Evolutionary conservation across 192 early-diverging fungal species (phyloP), one percentile per base, ranked within the genome.

Genomic region (Entomortierella chlamydospora): DNA sequence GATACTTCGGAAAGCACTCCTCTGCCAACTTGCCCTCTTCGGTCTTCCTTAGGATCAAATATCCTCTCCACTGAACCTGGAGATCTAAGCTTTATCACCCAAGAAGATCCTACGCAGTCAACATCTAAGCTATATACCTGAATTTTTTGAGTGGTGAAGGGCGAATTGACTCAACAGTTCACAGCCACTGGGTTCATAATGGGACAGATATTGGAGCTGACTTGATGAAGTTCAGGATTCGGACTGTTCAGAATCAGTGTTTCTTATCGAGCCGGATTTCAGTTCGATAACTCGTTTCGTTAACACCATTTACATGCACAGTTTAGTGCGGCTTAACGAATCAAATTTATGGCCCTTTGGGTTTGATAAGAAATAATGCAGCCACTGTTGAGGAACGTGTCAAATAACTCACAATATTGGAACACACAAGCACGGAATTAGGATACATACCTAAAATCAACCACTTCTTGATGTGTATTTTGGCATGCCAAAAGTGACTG

Each of bases 371-470:
- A n/a, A n/a, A n/a, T n/a, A n/a, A n/a, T n/a, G n/a, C n/a, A 51
- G 50, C 11, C 50, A 8, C 11, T 72, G 12, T 58, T 72, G 33
- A 72, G 41, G 0, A 51, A 58, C 51, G 63, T 72, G 53, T 28
- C 39, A 12, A 53, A 39, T 29, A 72, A 33, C 20, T 10, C 54
- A 4, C 70, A 58, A 33, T 59, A 62, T 25, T 72, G 70, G 61
- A 72, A 41, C 61, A 64, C 61, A 18, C 52, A 39, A 28, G 1
- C 43, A n/a, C 50, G 61, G 2, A 64, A 72, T 31, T 60, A 72
- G 34, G 61, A 72, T 43, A 72, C 70, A 30, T 72, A 64, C 25
- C 37, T 72, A 25, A 72, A 72, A 30, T 57, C 64, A 9, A 47
- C 59, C 59, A 0, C 33, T 61, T 23, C 59, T 61, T 47, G 59